Evolutionary conservation across 345 rosid species (phyloP).

Genomic region (Trapa incisa): DNA sequence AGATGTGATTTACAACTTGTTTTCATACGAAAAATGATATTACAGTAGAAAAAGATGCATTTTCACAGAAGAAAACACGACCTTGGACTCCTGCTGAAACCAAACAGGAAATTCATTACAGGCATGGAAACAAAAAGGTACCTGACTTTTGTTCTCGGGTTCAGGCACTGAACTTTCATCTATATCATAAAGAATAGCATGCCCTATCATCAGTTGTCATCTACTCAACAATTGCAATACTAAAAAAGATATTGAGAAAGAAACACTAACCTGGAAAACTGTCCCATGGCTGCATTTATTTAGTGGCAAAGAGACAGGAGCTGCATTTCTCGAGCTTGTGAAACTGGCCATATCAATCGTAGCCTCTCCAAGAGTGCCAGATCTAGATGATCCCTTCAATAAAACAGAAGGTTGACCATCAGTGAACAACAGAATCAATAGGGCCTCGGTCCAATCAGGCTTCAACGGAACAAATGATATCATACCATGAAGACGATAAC

Average conservation of each 20-base stretch:
- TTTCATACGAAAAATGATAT: too few species aligned
- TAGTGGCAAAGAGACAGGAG: slow-evolving; percentile 45
- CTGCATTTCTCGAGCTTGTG: slow-evolving; percentile 24
- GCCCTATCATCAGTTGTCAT: background rate
- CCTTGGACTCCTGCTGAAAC: too few species aligned
- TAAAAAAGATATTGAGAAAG: background rate
- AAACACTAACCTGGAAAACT: slow-evolving; percentile 34
- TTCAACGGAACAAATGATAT: background rate
- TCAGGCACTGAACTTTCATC: slow-evolving; percentile 48
- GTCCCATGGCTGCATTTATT: slow-evolving; percentile 44
- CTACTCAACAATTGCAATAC: background rate
- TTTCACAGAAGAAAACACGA: too few species aligned
- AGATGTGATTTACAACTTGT: too few species aligned
- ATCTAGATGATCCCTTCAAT: slow-evolving; percentile 44
- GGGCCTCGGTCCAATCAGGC: background rate
- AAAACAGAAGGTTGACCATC: slow-evolving; percentile 4
- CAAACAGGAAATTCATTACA: background rate
- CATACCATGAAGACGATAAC: slow-evolving; percentile 41
- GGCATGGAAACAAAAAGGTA: slow-evolving; percentile 8
- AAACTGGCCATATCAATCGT: slow-evolving; percentile 37
- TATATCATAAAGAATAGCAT: slow-evolving; percentile 9
- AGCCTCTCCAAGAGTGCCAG: slow-evolving; percentile 50
- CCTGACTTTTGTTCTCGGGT: slow-evolving; percentile 37
- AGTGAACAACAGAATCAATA: background rate
- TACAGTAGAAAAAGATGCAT: too few species aligned